Percentiles rank a stretch among this genome's conserved stretches.
Evolutionary conservation across 1,139 yeast species (phyloP).

Genomic region (Hemisphaericaspora subhashii): DNA sequence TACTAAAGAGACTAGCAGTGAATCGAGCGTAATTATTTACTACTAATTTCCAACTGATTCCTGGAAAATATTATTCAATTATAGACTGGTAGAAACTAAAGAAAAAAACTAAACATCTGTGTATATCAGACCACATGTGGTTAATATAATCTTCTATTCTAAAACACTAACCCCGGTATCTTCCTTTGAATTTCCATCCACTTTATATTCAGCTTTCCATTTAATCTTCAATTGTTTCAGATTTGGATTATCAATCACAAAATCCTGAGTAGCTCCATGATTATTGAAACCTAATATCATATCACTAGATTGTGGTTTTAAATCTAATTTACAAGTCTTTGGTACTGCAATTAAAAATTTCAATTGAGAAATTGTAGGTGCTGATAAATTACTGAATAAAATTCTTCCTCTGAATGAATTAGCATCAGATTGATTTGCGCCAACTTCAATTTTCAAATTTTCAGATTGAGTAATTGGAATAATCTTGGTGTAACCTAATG

Average conservation of each 20-base stretch:
- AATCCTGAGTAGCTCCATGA: conserved; percentile 60
- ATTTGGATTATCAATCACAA: conserved; percentile 55
- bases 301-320: conserved; percentile 71
- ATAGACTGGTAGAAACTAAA: too few species aligned
- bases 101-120: too few species aligned
- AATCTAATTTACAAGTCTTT: conserved; percentile 60
- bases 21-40: too few species aligned
- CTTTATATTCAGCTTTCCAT: conserved; percentile 69
- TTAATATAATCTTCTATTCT: conserved; percentile 10
- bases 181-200: conserved; percentile 48
- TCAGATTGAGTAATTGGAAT: conserved; percentile 46
- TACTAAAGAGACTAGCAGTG: too few species aligned
- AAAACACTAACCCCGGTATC: conserved; percentile 56
- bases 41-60: too few species aligned
- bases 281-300: conserved; percentile 49
- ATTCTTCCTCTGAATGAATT: conserved; percentile 45
- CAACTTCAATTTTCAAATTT: conserved; percentile 54
- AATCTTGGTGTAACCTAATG: conserved; percentile 15
- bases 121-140: not conserved
- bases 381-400: conserved; percentile 42
- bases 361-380: conserved; percentile 39
- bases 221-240: conserved; percentile 64
- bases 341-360: conserved; percentile 84
- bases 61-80: too few species aligned
- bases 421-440: conserved; percentile 32